A percentile compares a stretch with the other conserved stretches of the same genome.
These are phyloP conservation scores for Blastomyces percursus DNA, from an alignment of 2,329 filamentous ascomycete species.

Conservation along the genomic window DNA sequence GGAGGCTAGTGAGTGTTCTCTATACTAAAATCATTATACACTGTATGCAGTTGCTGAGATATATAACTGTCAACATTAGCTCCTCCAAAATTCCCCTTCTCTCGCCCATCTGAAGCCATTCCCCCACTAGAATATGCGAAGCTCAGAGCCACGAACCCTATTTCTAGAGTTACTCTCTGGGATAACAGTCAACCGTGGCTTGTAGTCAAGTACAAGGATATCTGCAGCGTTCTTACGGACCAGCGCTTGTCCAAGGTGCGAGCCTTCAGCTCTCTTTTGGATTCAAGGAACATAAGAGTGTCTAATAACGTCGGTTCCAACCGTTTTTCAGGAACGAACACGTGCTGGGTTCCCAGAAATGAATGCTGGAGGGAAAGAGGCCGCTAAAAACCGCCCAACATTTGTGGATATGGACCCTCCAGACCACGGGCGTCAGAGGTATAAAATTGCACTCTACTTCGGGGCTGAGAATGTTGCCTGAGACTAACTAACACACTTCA, in stretches of 20 bases:
- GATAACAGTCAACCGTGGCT: slow-evolving; percentile 41
- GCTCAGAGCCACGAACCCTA: slow-evolving; percentile 34
- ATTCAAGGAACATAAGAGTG: neutral
- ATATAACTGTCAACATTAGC: neutral
- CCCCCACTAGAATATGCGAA: slow-evolving; percentile 37
- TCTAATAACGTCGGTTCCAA: neutral
- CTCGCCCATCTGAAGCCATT: slow-evolving; percentile 29
- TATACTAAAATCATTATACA: neutral
- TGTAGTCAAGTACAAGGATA: slow-evolving; percentile 40
- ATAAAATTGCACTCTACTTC: slow-evolving; percentile 2
- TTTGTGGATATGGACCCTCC: slow-evolving; percentile 45
- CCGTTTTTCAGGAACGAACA: slow-evolving; percentile 25
- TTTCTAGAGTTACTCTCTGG: slow-evolving; percentile 38
- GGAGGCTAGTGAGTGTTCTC: neutral
- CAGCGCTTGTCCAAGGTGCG: slow-evolving; percentile 38
- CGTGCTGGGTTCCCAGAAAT: slow-evolving; percentile 41
- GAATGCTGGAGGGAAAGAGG: slow-evolving; percentile 37
- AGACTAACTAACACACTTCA: slow-evolving; percentile 1
- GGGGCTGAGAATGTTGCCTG: neutral
- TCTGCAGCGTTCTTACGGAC: slow-evolving; percentile 37
- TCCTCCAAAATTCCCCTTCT: slow-evolving; percentile 29
- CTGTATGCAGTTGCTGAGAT: neutral
- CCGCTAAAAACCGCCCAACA: slow-evolving; percentile 40
- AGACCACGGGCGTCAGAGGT: slow-evolving; percentile 38
- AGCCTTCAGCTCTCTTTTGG: neutral